Evolutionary conservation across 345 rosid genomes (phyloP), one percentile per base, ranked within the genome.

Genomic region (Cardamine chenopodiifolia): DNA sequence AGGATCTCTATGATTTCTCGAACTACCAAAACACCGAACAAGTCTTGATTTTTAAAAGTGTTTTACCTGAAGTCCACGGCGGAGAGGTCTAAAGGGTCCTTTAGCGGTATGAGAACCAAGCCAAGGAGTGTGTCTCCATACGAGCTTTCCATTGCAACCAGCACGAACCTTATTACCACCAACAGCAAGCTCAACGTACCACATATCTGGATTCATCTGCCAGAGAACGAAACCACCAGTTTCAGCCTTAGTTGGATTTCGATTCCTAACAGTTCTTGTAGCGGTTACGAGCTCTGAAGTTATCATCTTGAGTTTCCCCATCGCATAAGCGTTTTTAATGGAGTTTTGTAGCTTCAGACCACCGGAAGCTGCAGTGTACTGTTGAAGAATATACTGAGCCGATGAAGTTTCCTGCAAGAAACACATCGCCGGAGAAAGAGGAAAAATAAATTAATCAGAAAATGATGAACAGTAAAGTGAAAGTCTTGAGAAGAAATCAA

Each of bases 181-280:
- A 9, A 88, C 97, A 2, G 97, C 86, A 70, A 89, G 89, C 74
- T 89, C 97, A 42, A 92, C 97, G 72, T 92, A 92, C 97, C 97
- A 92, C 93, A 88, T 89, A 57, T 89, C 97, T 8, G 97, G 97
- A 83, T 90, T 79, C 97, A 92, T 92, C 83, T 92, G 96, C 97
- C 97, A 92, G 12, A 92, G 96, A 62, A 92, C 97, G 55, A 92
- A 92, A 6, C 97, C 93, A 18, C 97, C 97, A 0, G 89, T 78
- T 75, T 92, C 96, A 3, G 85, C 85, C 50, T 86, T 80, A 0
- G 91, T 77, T 49, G 84, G 81, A 62, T 82, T 85, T 14, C 89
- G 80, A 49, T 86, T 89, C 87, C 83, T 88, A 53, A 92, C 87
- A 0, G 90, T 92, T 81, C 74, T 89, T 0, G 88, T 84, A 3